Evolutionary conservation across 768 basidiomycete genomes (phyloP).

Genomic region (Exidia glandulosa): DNA sequence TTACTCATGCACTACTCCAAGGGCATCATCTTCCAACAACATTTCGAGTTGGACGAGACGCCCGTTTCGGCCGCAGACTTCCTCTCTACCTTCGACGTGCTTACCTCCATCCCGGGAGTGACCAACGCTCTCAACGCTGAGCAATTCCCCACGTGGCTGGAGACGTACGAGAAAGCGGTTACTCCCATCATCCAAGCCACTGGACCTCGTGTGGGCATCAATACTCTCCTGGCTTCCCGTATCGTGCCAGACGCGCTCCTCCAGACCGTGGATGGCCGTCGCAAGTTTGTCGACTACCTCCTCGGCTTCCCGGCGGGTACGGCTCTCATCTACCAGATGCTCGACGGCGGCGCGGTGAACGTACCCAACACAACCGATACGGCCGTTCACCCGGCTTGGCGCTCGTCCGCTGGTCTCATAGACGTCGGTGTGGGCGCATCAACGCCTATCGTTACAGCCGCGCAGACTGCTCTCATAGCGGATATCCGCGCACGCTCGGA

Average conservation of each 20-base stretch:
- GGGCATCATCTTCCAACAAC: neutral
- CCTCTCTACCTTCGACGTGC: neutral
- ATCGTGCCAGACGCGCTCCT: neutral
- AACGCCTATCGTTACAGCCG: no score
- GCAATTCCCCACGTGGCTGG: neutral
- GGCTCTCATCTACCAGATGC: neutral
- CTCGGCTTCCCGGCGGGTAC: neutral
- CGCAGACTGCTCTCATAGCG: no score
- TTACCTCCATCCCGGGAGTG: neutral
- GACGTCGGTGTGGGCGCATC: no score
- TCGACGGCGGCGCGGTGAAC: no score
- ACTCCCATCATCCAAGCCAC: neutral
- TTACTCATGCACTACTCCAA: no score
- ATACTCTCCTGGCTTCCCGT: neutral
- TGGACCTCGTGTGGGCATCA: neutral
- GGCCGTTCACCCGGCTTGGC: no score
- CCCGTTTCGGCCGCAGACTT: neutral
- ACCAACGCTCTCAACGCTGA: neutral
- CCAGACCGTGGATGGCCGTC: neutral
- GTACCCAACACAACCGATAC: no score
- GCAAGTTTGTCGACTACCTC: neutral
- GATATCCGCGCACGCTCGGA: no score
- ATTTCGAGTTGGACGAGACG: neutral
- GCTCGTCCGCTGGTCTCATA: no score
- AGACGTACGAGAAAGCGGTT: neutral